Evolutionary conservation across 305 asterid genomes (phyloP).

Genomic region (Fraxinus greggii): DNA sequence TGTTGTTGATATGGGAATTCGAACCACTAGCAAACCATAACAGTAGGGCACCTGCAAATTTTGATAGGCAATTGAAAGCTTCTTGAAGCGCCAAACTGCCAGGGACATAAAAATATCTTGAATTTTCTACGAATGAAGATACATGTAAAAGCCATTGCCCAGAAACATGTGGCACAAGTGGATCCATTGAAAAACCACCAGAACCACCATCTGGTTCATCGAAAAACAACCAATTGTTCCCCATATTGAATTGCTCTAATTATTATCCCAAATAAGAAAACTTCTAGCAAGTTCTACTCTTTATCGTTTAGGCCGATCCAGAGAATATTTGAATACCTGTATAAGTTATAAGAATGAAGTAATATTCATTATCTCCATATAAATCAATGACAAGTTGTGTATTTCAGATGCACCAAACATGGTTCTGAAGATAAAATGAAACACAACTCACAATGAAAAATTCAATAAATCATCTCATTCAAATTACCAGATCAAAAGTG

Average conservation of each 20-base stretch:
- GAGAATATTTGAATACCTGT: constrained; percentile 26
- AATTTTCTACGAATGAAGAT: constrained; percentile 50
- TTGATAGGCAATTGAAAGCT: constrained; percentile 68
- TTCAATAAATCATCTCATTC: neutral
- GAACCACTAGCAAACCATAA: constrained; percentile 69
- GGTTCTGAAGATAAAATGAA: neutral
- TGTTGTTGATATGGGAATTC: constrained; percentile 36
- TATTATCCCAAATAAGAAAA: constrained; percentile 15
- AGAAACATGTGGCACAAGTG: constrained; percentile 48
- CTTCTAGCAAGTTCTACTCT: constrained; percentile 14
- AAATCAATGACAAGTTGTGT: constrained; percentile 12
- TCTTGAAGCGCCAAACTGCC: constrained; percentile 73
- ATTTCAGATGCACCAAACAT: constrained; percentile 12
- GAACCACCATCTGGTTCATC: constrained; percentile 55
- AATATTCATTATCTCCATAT: neutral
- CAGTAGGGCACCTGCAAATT: constrained; percentile 64
- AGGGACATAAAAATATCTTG: constrained; percentile 51
- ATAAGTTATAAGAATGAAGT: constrained; percentile 9
- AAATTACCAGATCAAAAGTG: neutral
- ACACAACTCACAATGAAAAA: neutral
- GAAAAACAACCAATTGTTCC: constrained; percentile 46
- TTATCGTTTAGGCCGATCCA: constrained; percentile 11
- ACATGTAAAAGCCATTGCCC: constrained; percentile 54
- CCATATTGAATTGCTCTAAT: constrained; percentile 30
- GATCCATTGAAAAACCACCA: constrained; percentile 53